Evolutionary conservation across 306 rosid genomes (phyloP), one percentile per base, ranked within the genome.

Genomic region (Acacia melanoxylon): DNA sequence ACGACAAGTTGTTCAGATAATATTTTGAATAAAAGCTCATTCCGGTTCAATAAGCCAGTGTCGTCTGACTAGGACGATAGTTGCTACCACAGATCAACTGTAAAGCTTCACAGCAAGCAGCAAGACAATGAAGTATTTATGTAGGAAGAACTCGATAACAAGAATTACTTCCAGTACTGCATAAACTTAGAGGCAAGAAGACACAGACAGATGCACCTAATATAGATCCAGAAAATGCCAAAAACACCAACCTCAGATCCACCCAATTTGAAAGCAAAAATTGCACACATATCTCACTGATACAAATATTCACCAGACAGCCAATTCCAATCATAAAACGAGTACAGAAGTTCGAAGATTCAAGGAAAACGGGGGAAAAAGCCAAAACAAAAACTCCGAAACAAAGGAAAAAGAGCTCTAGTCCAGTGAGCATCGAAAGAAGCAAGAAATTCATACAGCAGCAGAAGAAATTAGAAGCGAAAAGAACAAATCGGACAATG

Each of bases 281-380:
- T 24, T 15, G 22, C 44, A 54, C 61, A 87, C 37, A 65, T 29
- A 12, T 42, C 42, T 61, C 65, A 44, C 61, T 33, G 67, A 72
- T 67, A 70, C 62, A 84, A 77, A 79, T 77, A 56, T 37, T 51
- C 16, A 63, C 77, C 37, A 72, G 44, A 76, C 29, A 58, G 65
- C 76, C 82, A 81, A 71, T 76, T 78, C 59, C 75, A 80, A 76
- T 46, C 75, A 74, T 74, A 66, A 46, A 80, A 72, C 40, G 62
- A 22, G 74, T 41, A 41, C 33, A 75, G 8, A 83, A 76, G 79
- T 81, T 79, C 66, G 27, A 56, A n/a, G 2, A 68, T 10, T 11
- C 61, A 62, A 35, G 8, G 12, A 27, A 68, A 31, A 5, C 4
- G 6, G 48, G 27, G 16, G 16, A 15, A 66, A 66, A 45, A 45